A percentile compares a stretch with the other conserved stretches of the same genome.
Conservation (phyloP, 805 yeast genomes). For the Ogataea degrootiae region DNA sequence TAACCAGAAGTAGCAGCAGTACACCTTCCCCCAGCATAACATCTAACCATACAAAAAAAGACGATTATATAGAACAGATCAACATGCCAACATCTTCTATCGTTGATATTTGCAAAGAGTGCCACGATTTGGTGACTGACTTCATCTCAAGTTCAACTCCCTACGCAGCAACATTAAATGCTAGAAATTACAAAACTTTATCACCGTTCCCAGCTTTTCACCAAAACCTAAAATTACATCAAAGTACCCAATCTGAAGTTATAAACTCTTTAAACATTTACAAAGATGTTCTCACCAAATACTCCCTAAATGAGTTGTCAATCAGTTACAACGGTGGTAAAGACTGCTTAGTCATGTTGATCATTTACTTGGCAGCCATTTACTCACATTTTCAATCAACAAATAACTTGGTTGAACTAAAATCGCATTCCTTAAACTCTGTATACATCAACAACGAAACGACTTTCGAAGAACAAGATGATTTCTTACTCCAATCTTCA, state of each 20-base stretch:
- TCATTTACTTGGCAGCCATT: slow-evolving; percentile 60
- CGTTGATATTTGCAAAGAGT: slow-evolving; percentile 19
- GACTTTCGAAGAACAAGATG: slow-evolving; percentile 66
- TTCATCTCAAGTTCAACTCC: slow-evolving; percentile 13
- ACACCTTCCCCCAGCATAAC: too few relatives aligned
- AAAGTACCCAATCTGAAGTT: slow-evolving; percentile 23
- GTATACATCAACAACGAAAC: slow-evolving; percentile 74
- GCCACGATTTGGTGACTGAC: slow-evolving; percentile 11
- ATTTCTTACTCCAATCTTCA: slow-evolving; percentile 57
- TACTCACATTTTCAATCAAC: slow-evolving; percentile 17
- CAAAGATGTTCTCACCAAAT: slow-evolving; percentile 15
- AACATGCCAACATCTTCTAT: slow-evolving; percentile 15
- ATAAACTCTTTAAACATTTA: slow-evolving; percentile 16
- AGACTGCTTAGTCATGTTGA: slow-evolving; percentile 87
- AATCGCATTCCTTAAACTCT: slow-evolving; percentile 32
- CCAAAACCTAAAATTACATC: slow-evolving; percentile 8
- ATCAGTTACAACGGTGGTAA: slow-evolving; percentile 95
- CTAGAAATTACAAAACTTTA: not conserved
- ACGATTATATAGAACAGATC: not conserved
- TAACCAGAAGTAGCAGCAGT: too few relatives aligned
- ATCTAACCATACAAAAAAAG: too few relatives aligned
- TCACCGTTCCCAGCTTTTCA: slow-evolving; percentile 16
- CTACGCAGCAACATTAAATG: slow-evolving; percentile 2
- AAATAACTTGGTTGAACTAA: slow-evolving; percentile 11
- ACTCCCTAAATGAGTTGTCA: slow-evolving; percentile 49